Base-by-base conservation (phyloP, 768 basidiomycete genomes). In the Auricularia sp. region DNA sequence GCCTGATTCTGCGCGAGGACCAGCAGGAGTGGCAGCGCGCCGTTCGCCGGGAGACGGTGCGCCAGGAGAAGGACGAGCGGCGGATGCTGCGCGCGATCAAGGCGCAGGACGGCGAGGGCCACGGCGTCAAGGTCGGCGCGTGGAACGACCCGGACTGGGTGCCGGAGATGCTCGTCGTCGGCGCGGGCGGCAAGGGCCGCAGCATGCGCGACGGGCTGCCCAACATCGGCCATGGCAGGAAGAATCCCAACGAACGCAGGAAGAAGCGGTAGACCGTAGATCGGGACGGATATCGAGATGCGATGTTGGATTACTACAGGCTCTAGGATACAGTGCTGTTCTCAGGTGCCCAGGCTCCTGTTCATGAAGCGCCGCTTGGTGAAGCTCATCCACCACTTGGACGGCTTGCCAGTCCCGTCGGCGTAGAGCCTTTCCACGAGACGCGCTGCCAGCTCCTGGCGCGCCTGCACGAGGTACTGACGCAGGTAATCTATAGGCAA, bases 331-430 rank as follows among this genome's bases (percentile, higher is more conserved):
- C 11, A 14, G 12, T 8, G 34, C 11, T 6, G 11, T 10, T 8
- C 14, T 23, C 80, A 89, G 72, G 83, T 82, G 65, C 85, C 87
- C 73, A 93, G 74, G 74, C 90, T 92, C 73, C 91, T 87, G 78
- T 92, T 91, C 91, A 93, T 93, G 84, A 93, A 93, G 33, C 91
- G 85, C 72, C 95, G 84, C 84, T 97, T 98, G 76, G 95, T 93
- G 86, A 98, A 99, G 23, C 91, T 90, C 93, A 98, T 96, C 97
- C 97, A 99, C 97, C 97, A 99, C 76, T 99, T 99, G 81, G 90
- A 97, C 4, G 97, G 95, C 74, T 91, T 95, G 65, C 88, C 88
- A 3, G 90, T 88, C 4, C 94, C 94, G 73, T 96, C 93, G 44
- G 87, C 91, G 74, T 99, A 99, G 61, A 99, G 78, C 62, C 86